phyloP scores from a whole-genome alignment of 208 protist species.

The Wallacemonas sp. region DNA sequence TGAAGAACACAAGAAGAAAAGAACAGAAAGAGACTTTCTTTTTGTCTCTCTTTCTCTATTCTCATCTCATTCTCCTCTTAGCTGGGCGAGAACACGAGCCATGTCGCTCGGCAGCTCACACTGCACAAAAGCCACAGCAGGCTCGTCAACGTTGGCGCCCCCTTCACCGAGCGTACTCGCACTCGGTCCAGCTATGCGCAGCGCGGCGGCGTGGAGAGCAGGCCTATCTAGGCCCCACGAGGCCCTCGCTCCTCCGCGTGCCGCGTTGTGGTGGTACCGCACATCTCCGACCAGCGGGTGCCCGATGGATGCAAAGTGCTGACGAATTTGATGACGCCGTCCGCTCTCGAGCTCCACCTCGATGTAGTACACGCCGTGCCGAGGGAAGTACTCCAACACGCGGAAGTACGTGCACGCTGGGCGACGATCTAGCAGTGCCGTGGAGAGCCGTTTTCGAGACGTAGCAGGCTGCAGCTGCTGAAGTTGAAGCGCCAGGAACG shows the following conservation, averaged over 20 bases:
- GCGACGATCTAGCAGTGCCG: slow-evolving; percentile 34
- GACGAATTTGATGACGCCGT: slow-evolving; percentile 80
- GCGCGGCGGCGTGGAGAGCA: slow-evolving; percentile 36
- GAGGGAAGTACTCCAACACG: slow-evolving; percentile 64
- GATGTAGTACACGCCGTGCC: slow-evolving; percentile 54
- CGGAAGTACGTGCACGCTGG: slow-evolving; percentile 57
- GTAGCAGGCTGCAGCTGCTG: neutral
- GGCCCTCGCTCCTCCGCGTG: slow-evolving; percentile 20
- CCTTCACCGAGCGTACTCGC: neutral
- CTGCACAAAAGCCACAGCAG: slow-evolving; percentile 46
- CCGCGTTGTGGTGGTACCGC: slow-evolving; percentile 42
- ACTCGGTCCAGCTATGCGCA: slow-evolving; percentile 22
- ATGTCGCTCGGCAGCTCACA: slow-evolving; percentile 57
- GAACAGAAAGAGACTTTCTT: neutral
- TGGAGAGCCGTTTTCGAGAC: neutral
- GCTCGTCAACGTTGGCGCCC: slow-evolving; percentile 1
- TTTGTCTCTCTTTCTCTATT: neutral
- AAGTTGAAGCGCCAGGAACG: neutral
- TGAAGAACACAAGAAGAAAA: neutral
- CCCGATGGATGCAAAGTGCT: slow-evolving; percentile 70
- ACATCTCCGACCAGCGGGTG: slow-evolving; percentile 71
- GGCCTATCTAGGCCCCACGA: slow-evolving; percentile 24
- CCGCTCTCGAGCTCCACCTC: slow-evolving; percentile 62
- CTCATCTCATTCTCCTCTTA: too few species aligned
- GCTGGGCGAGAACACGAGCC: slow-evolving; percentile 31